Percentiles rank a stretch among this genome's conserved stretches.
Evolutionary conservation across 306 rosid species (phyloP).

Genomic region (Quercus agrifolia): DNA sequence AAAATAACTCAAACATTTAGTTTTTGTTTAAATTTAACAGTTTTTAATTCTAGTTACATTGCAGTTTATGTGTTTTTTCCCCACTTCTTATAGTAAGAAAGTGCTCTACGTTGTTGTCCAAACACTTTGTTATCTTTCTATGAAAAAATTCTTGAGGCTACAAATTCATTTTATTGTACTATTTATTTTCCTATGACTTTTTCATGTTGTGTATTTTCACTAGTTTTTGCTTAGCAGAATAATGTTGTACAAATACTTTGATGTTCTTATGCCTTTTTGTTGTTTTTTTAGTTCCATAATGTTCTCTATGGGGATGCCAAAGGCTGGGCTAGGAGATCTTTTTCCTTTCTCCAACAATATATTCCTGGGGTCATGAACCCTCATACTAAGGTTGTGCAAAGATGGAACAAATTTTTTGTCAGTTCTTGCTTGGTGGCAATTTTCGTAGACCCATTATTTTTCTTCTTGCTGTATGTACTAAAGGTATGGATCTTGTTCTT

Average conservation of each 20-base stretch:
- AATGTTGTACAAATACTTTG: slow-evolving; percentile 5
- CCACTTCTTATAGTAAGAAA: neutral
- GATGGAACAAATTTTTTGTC: slow-evolving; percentile 71
- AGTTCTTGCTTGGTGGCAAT: slow-evolving; percentile 62
- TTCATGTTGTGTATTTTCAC: neutral
- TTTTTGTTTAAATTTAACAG: too few species aligned
- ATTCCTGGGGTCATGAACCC: slow-evolving; percentile 85
- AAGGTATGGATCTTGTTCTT: slow-evolving; percentile 35
- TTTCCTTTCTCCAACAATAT: slow-evolving; percentile 42
- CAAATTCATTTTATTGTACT: neutral
- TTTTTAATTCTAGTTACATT: too few species aligned
- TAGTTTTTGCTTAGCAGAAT: neutral
- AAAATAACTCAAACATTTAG: too few species aligned
- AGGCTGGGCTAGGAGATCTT: slow-evolving; percentile 57
- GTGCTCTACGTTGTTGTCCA: neutral
- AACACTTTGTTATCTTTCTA: neutral
- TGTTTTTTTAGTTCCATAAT: slow-evolving; percentile 50
- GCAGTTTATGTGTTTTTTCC: too few species aligned
- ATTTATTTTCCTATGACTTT: neutral
- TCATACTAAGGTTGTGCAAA: slow-evolving; percentile 66
- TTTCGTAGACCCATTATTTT: slow-evolving; percentile 82
- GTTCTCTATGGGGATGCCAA: slow-evolving; percentile 76
- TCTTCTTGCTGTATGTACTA: slow-evolving; percentile 51
- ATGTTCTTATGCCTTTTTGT: slow-evolving; percentile 15
- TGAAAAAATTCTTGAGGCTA: neutral